Conservation (phyloP, 176 grass and related monocot genomes). For the bread wheat (Triticum aestivum) region DNA sequence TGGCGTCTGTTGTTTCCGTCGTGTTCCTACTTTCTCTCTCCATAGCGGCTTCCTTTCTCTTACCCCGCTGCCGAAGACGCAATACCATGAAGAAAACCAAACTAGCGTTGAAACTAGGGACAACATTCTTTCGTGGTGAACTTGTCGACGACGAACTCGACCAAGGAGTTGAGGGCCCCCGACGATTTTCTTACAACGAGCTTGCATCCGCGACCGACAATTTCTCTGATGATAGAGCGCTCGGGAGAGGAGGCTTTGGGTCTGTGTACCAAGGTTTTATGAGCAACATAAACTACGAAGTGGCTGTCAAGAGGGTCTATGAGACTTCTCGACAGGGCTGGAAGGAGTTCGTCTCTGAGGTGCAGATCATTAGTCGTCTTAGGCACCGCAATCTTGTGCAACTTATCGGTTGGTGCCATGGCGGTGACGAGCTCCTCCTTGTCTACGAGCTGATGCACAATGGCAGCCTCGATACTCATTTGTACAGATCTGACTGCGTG, state of each 20-base stretch:
- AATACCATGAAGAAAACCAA: background rate
- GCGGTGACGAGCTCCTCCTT: constrained; percentile 1
- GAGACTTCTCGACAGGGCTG: background rate
- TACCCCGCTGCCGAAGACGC: too few relatives aligned
- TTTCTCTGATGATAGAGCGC: background rate
- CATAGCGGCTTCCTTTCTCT: too few relatives aligned
- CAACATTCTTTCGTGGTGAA: background rate
- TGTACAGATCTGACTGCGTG: background rate
- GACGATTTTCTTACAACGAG: background rate
- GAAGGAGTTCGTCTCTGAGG: constrained; percentile 54
- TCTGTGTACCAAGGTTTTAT: background rate
- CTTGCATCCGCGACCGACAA: accelerated
- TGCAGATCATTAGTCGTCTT: constrained; percentile 43
- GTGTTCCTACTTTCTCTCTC: too few relatives aligned
- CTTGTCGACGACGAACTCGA: accelerated
- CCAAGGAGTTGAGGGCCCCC: accelerated
- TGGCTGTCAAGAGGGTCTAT: background rate
- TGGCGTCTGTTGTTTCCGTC: too few relatives aligned
- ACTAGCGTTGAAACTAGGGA: accelerated
- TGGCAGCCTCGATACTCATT: constrained; percentile 42
- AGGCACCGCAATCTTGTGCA: constrained; percentile 43
- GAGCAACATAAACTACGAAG: background rate
- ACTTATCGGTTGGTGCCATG: constrained; percentile 38
- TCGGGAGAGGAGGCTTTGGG: background rate
- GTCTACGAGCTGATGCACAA: constrained; percentile 50